These are phyloP conservation scores for Acacia pycnantha DNA, from an alignment of 331 rosid species.

Conservation along the genomic window DNA sequence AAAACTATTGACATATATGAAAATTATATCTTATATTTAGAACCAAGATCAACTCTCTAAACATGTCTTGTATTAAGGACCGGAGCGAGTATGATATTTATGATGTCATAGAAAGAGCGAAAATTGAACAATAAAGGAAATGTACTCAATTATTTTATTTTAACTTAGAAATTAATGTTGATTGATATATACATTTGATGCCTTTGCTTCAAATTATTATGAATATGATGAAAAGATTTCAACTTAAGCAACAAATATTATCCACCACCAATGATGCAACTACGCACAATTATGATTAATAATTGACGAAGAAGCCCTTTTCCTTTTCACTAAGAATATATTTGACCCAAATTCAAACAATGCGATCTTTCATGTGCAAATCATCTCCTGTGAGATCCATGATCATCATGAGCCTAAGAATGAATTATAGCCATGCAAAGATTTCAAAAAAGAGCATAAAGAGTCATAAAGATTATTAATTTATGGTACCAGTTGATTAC, in stretches of 20 bases:
- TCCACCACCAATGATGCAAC: constrained; percentile 24
- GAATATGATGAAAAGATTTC: constrained; percentile 2
- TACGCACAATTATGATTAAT: constrained; percentile 18
- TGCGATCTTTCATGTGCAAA: constrained; percentile 29
- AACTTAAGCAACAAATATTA: constrained; percentile 9
- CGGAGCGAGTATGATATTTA: no score
- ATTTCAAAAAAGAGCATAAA: constrained; percentile 19
- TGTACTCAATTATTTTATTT: neutral
- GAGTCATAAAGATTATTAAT: constrained; percentile 26
- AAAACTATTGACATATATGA: no score
- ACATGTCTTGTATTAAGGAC: no score
- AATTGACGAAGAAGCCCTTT: constrained; percentile 9
- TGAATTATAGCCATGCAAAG: constrained; percentile 21
- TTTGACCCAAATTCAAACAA: constrained; percentile 21
- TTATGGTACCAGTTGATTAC: constrained; percentile 32
- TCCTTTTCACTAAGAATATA: neutral
- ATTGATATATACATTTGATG: neutral
- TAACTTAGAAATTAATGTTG: neutral
- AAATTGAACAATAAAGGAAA: no score
- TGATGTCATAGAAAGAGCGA: neutral
- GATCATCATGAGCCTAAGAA: constrained; percentile 23
- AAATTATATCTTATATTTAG: no score
- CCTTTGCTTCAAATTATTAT: neutral
- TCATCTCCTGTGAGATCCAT: constrained; percentile 6
- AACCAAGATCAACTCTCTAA: no score